Percentiles rank a stretch among this genome's conserved stretches.
Evolutionary conservation across 2,329 filamentous ascomycete genomes (phyloP).

Genomic region (Aplosporella prunicola): DNA sequence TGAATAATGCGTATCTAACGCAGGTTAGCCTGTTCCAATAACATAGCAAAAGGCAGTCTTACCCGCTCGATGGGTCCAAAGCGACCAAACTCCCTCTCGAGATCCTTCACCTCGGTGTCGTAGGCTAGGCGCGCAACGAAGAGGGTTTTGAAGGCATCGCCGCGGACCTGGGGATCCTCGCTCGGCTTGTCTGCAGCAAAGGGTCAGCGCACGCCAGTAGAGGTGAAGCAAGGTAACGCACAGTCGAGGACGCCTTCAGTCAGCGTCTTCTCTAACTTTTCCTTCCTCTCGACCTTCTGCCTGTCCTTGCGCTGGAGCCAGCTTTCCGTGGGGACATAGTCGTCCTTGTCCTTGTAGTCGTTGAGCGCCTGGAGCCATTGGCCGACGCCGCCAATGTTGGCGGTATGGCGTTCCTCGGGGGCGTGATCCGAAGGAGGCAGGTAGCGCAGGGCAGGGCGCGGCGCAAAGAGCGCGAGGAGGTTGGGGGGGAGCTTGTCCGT

Average conservation of each 20-base stretch:
- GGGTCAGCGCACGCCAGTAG: neutral
- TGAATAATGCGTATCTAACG: conserved; percentile 75
- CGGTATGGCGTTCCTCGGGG: conserved; percentile 71
- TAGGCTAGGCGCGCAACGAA: conserved; percentile 88
- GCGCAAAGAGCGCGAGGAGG: conserved; percentile 86
- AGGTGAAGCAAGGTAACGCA: conserved; percentile 30
- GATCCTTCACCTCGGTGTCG: conserved; percentile 76
- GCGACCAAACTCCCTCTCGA: conserved; percentile 86
- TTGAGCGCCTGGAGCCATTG: conserved; percentile 64
- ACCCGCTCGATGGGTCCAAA: conserved; percentile 92
- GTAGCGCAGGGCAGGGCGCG: conserved; percentile 84
- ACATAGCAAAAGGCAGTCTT: conserved; percentile 27
- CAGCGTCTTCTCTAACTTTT: conserved; percentile 52
- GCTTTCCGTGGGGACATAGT: conserved; percentile 77
- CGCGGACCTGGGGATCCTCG: conserved; percentile 79
- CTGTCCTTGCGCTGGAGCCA: conserved; percentile 85
- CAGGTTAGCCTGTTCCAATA: no score
- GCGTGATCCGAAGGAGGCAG: conserved; percentile 74
- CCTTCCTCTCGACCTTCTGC: conserved; percentile 70
- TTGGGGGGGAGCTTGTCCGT: conserved; percentile 94
- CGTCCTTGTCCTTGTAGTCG: conserved; percentile 67
- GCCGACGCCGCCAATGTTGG: conserved; percentile 62
- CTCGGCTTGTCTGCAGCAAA: conserved; percentile 59
- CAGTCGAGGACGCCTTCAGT: conserved; percentile 57
- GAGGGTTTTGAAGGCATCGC: conserved; percentile 89